Evolutionary conservation across 2,329 filamentous ascomycete species (phyloP), one percentile per base, ranked within the genome.

Genomic region (Conoideocrella luteorostrata): DNA sequence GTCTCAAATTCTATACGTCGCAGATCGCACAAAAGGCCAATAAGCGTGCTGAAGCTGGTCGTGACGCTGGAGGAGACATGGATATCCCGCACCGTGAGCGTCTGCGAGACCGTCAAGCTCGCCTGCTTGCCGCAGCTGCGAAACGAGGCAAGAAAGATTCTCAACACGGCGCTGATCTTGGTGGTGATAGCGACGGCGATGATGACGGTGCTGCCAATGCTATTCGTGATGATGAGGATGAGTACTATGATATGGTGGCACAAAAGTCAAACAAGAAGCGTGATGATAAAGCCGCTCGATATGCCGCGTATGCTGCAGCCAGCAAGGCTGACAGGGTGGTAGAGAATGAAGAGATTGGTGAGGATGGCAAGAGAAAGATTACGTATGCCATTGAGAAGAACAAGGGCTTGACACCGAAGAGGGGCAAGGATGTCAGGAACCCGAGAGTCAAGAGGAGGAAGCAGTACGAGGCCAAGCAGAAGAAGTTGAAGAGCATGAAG

Each of bases 361-460:
- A 80, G 46, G 89, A 95, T 56, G 91, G 90, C 47, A 95, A 96
- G 70, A 76, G 94, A 47, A 88, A 88, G 65, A 95, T 98, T 62
- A 87, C 81, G 15, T 97, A 96, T 67, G 79, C 83, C 54, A 98
- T 98, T 59, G 80, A 90, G 70, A 96, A 97, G 80, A 98, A 98
- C 69, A 96, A 96, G 77, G 93, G 93, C 24, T 70, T 98, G 50
- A 83, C 88, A 47, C 88, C 90, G 37, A 84, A 86, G 66, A 77
- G 91, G 51, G 94, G 86, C 76, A 97, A 98, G 80, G 90, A 95
- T 56, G 85, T 89, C 46, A 76, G 91, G 50, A 98, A 98, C 69
- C 90, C 93, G 28, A 77, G 93, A 63, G 91, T 97, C 52, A 98
- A 97, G 84, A 97, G 96, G 84, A 82, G 88, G 67, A 88, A 88